Base-by-base conservation (phyloP, 2,329 filamentous ascomycete genomes). In the Penicillium sp. region DNA sequence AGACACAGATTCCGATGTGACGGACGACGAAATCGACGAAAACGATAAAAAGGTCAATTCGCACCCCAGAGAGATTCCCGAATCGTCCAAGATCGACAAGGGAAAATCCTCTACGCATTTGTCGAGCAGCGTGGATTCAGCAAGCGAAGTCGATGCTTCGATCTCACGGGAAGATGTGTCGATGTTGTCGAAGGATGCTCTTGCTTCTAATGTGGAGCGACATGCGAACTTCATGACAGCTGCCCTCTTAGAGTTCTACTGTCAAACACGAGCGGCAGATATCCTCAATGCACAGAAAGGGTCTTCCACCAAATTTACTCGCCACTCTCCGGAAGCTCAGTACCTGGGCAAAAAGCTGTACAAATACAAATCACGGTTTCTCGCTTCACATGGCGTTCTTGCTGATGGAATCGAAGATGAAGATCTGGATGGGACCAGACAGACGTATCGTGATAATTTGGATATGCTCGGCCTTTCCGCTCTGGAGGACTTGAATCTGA, bases 171-270 rank as follows among this genome's bases (percentile, higher is more conserved):
- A 54, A 12, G 56, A 60, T 46, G 39, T 52, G 6, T 53, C 54
- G 11, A 28, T 39, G 8, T 35, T 50, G 29, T 53, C 60, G n/a
- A 55, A 59, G 24, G 59, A 60, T 11, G 47, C 60, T 5, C 53
- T 63, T 9, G 64, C 64, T 40, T 50, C 64, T 3, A 65, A 70
- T 48, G 54, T 60, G 4, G 66, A 69, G 33, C 64, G 60, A 4
- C 70, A 73, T 55, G 61, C 66, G 33, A 66, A 67, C 33, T 59
- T 73, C 39, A 68, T 75, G 66, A 72, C 72, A 12, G 61, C 69
- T 11, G 69, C 72, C 1, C 56, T 75, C 11, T 60, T 75, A 4
- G 72, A 74, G 47, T 73, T 73, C 47, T 74, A 71, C 50, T 73
- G 70, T 42, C 55, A 68, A 11, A 71, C 58, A 33, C 66, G 68